Base-by-base conservation (phyloP, 352 stramenopile species). In the Phytopythium vexans region DNA sequence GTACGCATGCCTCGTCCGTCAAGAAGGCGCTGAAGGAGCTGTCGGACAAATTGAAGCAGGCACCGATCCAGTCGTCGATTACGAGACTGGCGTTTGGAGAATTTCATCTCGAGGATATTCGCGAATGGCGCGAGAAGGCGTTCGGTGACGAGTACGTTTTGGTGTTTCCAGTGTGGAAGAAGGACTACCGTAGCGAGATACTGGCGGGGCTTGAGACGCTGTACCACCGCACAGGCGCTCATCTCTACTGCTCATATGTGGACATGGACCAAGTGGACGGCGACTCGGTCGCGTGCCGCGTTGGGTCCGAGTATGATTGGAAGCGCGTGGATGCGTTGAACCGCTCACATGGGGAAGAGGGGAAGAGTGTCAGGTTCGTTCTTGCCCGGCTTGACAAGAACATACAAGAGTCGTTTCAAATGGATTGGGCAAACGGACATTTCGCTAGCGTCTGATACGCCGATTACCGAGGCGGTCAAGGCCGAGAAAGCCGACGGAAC, bases 61-160 rank as follows among this genome's bases (percentile, higher is more conserved):
- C n/a, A n/a, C 60, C 72, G 1, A 52, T 37, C 1, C 43, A 60
- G 10, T n/a, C n/a, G n/a, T n/a, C n/a, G n/a, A n/a, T n/a, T n/a
- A n/a, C n/a, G n/a, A n/a, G n/a, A n/a, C 61, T 97, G 6, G 84
- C 85, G 12, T 94, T 95, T 67, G 89, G 89, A 14, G 89, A 97
- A 65, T 63, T 97, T 14, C 86, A 97, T 64, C 62, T 97, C 8
- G 70, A 88, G 33, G 79, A 95, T 42, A 91, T 97, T 42, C 70
- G 76, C 8, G 54, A 61, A 8, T 97, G 89, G 89, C 83, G 89
- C 33, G 77, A 94, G 12, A 58, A 80, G 31, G 64, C 75, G 9
- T 75, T 96, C n/a, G 51, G 48, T 0, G 31, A 64, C 8, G 49
- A 77, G 8, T 91, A 83, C 61, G 36, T 50, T 6, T 54, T 95